Base-by-base conservation (phyloP, 1,284 basidiomycete species). In the Ustilago loliicola region DNA sequence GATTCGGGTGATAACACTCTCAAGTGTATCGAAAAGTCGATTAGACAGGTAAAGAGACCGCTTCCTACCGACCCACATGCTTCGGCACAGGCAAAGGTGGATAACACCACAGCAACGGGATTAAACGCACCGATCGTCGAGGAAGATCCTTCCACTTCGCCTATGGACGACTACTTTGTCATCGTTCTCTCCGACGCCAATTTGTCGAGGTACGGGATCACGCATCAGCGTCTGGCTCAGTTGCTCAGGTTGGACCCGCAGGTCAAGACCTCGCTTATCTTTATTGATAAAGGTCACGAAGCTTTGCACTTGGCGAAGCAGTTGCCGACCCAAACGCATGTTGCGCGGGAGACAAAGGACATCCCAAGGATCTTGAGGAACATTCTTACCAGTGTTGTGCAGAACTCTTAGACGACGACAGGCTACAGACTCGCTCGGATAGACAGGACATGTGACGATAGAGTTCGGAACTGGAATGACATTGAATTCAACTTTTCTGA, bases 161-260 rank as follows among this genome's bases (percentile, higher is more conserved):
- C 77, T 25, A 82, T 81, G 66, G 85, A 87, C 73, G 87, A 87
- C 62, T 84, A 83, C 75, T 86, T 87, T 75, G 86, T 87, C 57
- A 84, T 87, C 65, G 86, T 81, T 11, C 68, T 87, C 27, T 81
- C 81, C 17, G 87, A 87, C 63, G 87, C 87, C 34, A 86, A 87
- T 64, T 80, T 87, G 51, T 66, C 69, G 6, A 72, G 87, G 17
- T 87, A 87, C 72, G 79, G 78, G 40, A 87, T 87, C 76, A 83
- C 83, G 1, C 57, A 77, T 15, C 64, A 75, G 13, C 40, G 62
- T 17, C 74, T 86, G 23, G 76, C 67, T 21, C 53, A 67, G n/a
- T 74, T 78, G 6, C 74, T 86, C 34, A 64, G 74, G 5, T 58
- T 66, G 6, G 77, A 80, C 56, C 66, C 80, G 2, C 81, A 83